Evolutionary conservation across 129 eudicot genomes (phyloP).

Genomic region (Erigeron canadensis): DNA sequence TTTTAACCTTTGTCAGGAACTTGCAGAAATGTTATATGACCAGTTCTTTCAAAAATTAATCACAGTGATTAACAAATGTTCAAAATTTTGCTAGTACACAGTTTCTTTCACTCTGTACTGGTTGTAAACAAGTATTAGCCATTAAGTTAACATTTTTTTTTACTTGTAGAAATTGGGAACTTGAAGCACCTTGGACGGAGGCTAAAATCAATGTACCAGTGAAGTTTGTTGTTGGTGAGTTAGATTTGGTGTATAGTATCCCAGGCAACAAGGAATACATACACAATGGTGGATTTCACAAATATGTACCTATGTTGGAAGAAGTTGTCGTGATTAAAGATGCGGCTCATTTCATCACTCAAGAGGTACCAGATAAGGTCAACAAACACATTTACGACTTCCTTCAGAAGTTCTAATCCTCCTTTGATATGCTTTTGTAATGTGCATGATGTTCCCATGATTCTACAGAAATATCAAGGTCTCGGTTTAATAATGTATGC

Average conservation of each 20-base stretch:
- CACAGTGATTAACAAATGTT: neutral
- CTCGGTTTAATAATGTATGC: neutral
- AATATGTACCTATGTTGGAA: constrained; percentile 55
- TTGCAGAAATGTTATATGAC: neutral
- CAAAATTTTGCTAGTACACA: neutral
- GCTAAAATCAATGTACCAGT: constrained; percentile 61
- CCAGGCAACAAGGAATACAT: constrained; percentile 48
- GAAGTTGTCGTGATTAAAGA: constrained; percentile 65
- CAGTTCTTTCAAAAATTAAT: neutral
- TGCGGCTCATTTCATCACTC: constrained; percentile 61
- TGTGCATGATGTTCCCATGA: neutral
- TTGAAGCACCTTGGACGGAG: constrained; percentile 66
- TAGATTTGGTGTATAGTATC: constrained; percentile 50
- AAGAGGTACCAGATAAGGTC: constrained; percentile 55
- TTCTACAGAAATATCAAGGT: neutral
- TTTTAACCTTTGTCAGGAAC: neutral
- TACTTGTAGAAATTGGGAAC: constrained; percentile 55
- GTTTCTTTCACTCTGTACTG: neutral
- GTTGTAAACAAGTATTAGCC: neutral
- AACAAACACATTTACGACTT: constrained; percentile 52
- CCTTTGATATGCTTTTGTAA: neutral
- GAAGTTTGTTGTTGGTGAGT: constrained; percentile 58
- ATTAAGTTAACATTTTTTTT: neutral
- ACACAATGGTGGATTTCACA: constrained; percentile 50
- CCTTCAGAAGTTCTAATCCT: constrained; percentile 45